These are phyloP conservation scores for Aspergillus bombycis DNA, from an alignment of 2,329 filamentous ascomycete genomes.

Conservation along the genomic window DNA sequence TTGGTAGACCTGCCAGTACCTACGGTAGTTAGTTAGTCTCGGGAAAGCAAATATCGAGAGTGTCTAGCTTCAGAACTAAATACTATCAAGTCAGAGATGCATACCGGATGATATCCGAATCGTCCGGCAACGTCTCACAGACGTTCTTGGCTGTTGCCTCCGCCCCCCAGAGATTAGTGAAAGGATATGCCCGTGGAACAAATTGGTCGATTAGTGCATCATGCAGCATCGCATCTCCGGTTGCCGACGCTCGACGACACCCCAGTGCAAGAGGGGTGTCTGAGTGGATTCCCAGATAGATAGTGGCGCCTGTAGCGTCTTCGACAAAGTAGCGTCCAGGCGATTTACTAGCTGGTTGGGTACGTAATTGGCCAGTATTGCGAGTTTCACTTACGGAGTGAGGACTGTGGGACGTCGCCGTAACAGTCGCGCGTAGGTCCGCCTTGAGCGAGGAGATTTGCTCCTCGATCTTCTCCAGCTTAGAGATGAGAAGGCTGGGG, in stretches of 20 bases:
- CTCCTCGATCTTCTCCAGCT: conserved; percentile 25
- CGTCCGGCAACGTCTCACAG: conserved; percentile 27
- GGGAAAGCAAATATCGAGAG: background rate
- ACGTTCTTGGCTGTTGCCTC: conserved; percentile 20
- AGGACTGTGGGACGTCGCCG: background rate
- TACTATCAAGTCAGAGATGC: background rate
- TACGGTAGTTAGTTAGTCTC: background rate
- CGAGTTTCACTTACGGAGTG: background rate
- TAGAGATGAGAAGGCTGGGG: conserved; percentile 10
- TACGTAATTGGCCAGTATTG: background rate
- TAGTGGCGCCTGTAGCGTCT: conserved; percentile 27
- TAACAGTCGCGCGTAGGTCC: conserved; percentile 17
- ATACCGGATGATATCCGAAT: conserved; percentile 28
- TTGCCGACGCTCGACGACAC: conserved; percentile 14
- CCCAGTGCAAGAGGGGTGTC: conserved; percentile 23
- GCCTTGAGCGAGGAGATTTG: conserved; percentile 26
- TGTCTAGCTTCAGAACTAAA: background rate
- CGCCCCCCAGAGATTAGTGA: conserved; percentile 28
- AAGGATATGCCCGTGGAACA: conserved; percentile 26
- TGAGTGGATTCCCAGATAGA: conserved; percentile 27
- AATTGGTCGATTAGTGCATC: conserved; percentile 21
- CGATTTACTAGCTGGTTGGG: conserved; percentile 13
- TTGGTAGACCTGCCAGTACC: conserved; percentile 27
- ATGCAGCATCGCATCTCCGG: conserved; percentile 14
- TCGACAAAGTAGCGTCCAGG: conserved; percentile 25